Conservation (phyloP, 495 filamentous ascomycete genomes). For the Daldinia bambusicola region DNA sequence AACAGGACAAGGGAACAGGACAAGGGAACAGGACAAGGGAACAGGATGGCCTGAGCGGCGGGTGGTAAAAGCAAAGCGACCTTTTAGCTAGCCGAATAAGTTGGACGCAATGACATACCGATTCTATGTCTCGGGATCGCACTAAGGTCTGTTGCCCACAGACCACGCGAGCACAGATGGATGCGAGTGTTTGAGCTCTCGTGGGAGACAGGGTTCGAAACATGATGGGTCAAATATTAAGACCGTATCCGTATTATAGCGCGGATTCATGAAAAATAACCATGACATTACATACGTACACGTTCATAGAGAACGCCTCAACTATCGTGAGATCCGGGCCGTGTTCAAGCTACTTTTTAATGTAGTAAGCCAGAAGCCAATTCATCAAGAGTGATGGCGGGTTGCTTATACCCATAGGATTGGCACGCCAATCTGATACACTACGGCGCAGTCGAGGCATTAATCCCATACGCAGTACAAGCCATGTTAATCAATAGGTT, state of each 20-base stretch:
- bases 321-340: conserved; percentile 10
- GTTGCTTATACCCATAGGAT: conserved; percentile 27
- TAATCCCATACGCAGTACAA: conserved; percentile 30
- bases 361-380: conserved; percentile 11
- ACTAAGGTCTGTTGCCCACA: conserved; percentile 28
- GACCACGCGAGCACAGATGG: conserved; percentile 18
- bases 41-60: conserved; percentile 34
- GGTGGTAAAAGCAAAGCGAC: conserved; percentile 12
- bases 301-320: neutral
- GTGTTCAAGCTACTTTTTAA: conserved; percentile 3
- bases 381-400: neutral
- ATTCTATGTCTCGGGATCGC: conserved; percentile 45
- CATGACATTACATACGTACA: neutral
- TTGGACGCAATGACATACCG: conserved; percentile 32
- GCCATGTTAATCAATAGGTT: conserved; percentile 30
- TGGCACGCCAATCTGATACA: conserved; percentile 24
- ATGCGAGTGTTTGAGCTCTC: conserved; percentile 5
- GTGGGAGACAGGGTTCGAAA: conserved; percentile 32
- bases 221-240: conserved; percentile 30
- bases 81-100: conserved; percentile 12
- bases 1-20: too few relatives aligned
- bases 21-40: too few relatives aligned
- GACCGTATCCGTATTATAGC: conserved; percentile 13
- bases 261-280: conserved; percentile 3
- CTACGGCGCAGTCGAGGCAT: conserved; percentile 28